Base-by-base conservation (phyloP, 2,329 filamentous ascomycete species). In the Camptophora hylomeconis region DNA sequence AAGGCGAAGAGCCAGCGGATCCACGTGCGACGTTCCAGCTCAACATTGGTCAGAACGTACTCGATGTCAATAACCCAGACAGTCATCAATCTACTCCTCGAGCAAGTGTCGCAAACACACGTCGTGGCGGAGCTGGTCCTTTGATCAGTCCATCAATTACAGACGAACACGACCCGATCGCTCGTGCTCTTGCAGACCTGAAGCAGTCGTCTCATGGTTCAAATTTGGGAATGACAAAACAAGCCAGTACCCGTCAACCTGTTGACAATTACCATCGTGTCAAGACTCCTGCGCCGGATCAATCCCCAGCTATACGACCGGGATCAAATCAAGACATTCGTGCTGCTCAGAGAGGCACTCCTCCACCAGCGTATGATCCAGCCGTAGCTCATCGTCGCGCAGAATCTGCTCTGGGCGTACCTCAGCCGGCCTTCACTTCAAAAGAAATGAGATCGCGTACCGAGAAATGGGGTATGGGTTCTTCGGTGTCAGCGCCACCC, bases 251-350 rank as follows among this genome's bases (percentile, higher is more conserved):
- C 26, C 74, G 92, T n/a, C 73, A 93, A 36, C 92, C 89, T n/a
- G 89, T 86, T 11, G 92, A 98, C 52, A 75, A 81, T 36, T 94
- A 93, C 54, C 82, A 92, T 48, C 87, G 89, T n/a, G 77, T 98
- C 38, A 63, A 80, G 8, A 93, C 87, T 2, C 87, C 89, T 4
- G 75, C 68, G 5, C 79, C 59, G 36, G 50, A 47, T 30, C 48
- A 36, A 42, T 48, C 33, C 14, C 54, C 54, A 10, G 51, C 56
- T 11, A 32, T 32, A 12, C 31, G 42, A 27, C 43, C 44, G 17
- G 32, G 32, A 9, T 39, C 42, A 20, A 38, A 33, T 29, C 32
- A 71, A 1, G 64, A 63, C 5, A 48, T 67, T 13, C 63, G 64
- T 20, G 65, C 73, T 7, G 71, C 62, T 13, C 68, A 74, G 52